Evolutionary conservation across 331 rosid genomes (phyloP).

Genomic region (Cydonia oblonga): DNA sequence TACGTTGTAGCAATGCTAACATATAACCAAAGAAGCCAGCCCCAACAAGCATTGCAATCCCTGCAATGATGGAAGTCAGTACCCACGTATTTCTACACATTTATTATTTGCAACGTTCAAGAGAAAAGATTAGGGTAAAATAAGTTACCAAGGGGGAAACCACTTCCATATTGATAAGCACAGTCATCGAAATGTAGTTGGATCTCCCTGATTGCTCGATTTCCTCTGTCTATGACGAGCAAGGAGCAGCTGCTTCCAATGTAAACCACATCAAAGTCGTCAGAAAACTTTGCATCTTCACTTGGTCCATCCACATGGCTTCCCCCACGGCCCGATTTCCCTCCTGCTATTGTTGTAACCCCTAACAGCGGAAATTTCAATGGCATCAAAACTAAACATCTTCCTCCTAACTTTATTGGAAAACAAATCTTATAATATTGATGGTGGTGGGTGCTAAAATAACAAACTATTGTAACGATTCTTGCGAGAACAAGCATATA

Average conservation of each 20-base stretch:
- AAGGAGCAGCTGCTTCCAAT: constrained; percentile 88
- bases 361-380: constrained; percentile 35
- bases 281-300: constrained; percentile 79
- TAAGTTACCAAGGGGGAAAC: constrained; percentile 70
- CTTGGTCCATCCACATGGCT: constrained; percentile 91
- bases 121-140: not conserved
- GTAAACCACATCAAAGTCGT: constrained; percentile 86
- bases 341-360: constrained; percentile 91
- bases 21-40: constrained; percentile 92
- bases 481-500: not conserved
- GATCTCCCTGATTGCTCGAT: constrained; percentile 76
- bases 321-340: constrained; percentile 67
- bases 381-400: not conserved
- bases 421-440: not conserved
- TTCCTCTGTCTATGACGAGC: constrained; percentile 77
- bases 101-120: not conserved
- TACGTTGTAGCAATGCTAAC: constrained; percentile 72
- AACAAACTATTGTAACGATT: not conserved
- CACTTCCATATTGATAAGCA: constrained; percentile 84
- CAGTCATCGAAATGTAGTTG: constrained; percentile 86
- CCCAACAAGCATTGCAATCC: constrained; percentile 63
- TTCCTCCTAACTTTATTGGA: not conserved
- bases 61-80: constrained; percentile 30
- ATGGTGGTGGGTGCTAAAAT: not conserved
- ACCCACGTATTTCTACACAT: not conserved